A percentile compares a stretch with the other conserved stretches of the same genome.
These are phyloP conservation scores for Betula pendula DNA, from an alignment of 306 rosid species.

Conservation along the genomic window DNA sequence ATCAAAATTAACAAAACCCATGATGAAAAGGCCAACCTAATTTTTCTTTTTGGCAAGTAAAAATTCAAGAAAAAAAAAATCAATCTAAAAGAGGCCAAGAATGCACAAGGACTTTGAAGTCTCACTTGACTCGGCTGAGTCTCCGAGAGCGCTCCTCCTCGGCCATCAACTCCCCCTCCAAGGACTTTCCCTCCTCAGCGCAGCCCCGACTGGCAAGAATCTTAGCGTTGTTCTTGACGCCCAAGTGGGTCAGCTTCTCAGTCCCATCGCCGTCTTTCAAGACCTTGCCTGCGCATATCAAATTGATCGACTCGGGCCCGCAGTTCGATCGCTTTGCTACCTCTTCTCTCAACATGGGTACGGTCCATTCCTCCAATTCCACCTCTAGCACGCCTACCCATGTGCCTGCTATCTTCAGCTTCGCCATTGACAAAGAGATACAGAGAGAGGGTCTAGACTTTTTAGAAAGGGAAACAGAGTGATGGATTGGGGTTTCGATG, in stretches of 20 bases:
- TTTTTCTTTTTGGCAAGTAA: neutral
- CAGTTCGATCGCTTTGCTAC: constrained; percentile 70
- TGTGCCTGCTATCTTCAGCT: constrained; percentile 78
- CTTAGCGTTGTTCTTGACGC: constrained; percentile 69
- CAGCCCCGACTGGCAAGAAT: constrained; percentile 56
- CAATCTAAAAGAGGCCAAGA: neutral
- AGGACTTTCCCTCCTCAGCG: constrained; percentile 49
- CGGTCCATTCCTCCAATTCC: constrained; percentile 64
- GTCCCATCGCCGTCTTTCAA: constrained; percentile 61
- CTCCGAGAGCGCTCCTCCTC: constrained; percentile 73
- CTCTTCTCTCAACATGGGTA: constrained; percentile 59
- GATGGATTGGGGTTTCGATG: neutral
- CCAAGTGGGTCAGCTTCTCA: constrained; percentile 56
- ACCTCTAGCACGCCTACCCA: constrained; percentile 79
- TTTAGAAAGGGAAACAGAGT: neutral
- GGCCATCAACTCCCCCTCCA: constrained; percentile 56
- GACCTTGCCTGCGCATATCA: constrained; percentile 74
- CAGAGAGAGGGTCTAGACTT: neutral
- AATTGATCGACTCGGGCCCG: constrained; percentile 54
- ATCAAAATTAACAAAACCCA: neutral
- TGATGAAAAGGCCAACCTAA: neutral
- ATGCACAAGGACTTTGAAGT: neutral
- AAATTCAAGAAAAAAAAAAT: neutral
- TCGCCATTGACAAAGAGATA: constrained; percentile 51
- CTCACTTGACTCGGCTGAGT: constrained; percentile 71